phyloP scores from a whole-genome alignment of 2,329 filamentous ascomycete genomes.

The Massarina eburnea region DNA sequence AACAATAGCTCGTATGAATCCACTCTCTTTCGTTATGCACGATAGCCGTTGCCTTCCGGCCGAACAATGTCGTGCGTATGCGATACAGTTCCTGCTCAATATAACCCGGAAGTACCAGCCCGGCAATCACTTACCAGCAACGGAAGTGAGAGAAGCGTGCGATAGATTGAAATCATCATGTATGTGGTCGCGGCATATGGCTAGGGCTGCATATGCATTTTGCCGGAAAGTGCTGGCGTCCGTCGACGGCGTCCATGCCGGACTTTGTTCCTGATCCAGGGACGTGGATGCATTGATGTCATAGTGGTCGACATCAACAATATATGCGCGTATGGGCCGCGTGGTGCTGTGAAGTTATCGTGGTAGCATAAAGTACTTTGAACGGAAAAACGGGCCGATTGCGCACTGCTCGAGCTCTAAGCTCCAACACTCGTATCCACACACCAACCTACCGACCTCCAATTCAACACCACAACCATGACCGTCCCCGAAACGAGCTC shows the following conservation, averaged over 20 bases:
- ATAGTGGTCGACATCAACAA: neutral
- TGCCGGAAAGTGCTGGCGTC: neutral
- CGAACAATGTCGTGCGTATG: conserved; percentile 1
- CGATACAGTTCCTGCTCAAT: neutral
- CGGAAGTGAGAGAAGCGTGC: neutral
- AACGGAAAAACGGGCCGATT: neutral
- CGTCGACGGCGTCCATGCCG: neutral
- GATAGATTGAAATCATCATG: neutral
- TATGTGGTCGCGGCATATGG: neutral
- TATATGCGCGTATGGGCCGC: neutral
- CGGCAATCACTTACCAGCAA: neutral
- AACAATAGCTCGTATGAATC: neutral
- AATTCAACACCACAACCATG: conserved; percentile 4
- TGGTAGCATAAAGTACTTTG: neutral
- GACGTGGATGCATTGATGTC: neutral
- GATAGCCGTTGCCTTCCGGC: too few relatives aligned
- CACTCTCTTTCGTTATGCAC: too few relatives aligned
- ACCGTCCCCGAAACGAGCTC: conserved; percentile 1
- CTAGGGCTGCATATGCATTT: neutral
- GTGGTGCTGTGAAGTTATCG: neutral
- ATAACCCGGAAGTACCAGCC: neutral
- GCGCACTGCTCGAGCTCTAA: neutral
- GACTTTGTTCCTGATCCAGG: neutral
- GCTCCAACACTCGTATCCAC: neutral
- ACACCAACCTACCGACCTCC: neutral